Evolutionary conservation across 164 flowering plant species (phyloP), one percentile per base, ranked within the genome.

Genomic region (Sedum album): DNA sequence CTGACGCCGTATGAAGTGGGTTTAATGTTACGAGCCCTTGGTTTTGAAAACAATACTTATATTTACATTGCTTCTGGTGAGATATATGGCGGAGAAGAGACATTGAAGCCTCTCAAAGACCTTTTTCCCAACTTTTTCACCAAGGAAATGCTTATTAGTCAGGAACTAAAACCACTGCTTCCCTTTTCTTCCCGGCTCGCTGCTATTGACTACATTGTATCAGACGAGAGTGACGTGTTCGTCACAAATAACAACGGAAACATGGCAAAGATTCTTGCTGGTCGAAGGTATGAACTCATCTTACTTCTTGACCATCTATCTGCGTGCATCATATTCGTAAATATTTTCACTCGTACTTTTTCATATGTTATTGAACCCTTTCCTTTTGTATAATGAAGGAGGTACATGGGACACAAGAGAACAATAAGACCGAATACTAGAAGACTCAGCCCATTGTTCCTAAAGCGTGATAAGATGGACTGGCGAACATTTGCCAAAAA

Each of bases 1-100:
- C 88, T 92, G 64, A 86, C 98, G n/a, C 99, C 99, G 67, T 83
- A 89, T 73, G 99, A 95, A 77, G 96, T 93, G 71, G 99, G 97
- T 55, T 72, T 95, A 75, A 82, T 95, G 97, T 78, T 95, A 75
- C 84, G 93, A 65, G 99, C 93, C 25, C 88, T 95, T 76, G 98
- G 96, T 64, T 95, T 86, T 74, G 69, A 75, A 21, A 89, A 90
- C 76, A 87, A 88, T 72, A 82, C 97, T 15, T 82, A 83, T 69
- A 72, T 95, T 60, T 95, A 90, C 80, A 91, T 95, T 72, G 99
- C 98, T 73, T 92, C 99, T 65, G 99, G 99, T 75, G 97, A 95
- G 79, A 84, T 92, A 77, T 95, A 89, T 80, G 98, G 99, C 69
- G 99, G 99, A 61, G 97, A 92, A 72, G 85, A 83, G 76, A 88